Conservation (phyloP, 441 rosid species). For the Mallotus japonicus region DNA sequence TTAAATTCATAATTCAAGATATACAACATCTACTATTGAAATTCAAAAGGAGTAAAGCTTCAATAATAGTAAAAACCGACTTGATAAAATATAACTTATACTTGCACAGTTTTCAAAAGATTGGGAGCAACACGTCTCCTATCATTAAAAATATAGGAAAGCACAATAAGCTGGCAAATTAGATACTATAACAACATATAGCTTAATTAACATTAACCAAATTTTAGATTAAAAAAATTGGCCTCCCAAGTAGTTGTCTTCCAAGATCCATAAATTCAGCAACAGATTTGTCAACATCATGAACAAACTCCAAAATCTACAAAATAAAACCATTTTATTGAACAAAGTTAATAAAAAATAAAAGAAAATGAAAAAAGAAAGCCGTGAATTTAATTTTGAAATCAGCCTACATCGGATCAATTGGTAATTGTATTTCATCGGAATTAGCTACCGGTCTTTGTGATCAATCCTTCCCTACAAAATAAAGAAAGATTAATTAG, state of each 20-base stretch:
- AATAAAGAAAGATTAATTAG: not conserved
- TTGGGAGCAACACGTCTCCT: slow-evolving; percentile 39
- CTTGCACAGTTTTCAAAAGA: slow-evolving; percentile 79
- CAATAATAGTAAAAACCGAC: not conserved
- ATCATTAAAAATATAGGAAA: not conserved
- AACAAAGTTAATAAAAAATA: not conserved
- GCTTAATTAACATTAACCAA: too few relatives aligned
- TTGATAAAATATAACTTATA: slow-evolving; percentile 19
- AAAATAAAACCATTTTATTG: not conserved
- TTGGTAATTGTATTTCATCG: slow-evolving; percentile 83
- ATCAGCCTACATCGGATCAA: slow-evolving; percentile 88
- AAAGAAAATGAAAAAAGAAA: not conserved
- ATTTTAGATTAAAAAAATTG: not conserved
- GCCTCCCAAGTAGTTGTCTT: slow-evolving; percentile 78
- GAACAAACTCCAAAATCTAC: slow-evolving; percentile 81
- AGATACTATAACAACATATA: not conserved
- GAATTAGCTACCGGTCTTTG: slow-evolving; percentile 64
- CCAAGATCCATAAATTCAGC: slow-evolving; percentile 83
- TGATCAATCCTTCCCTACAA: slow-evolving; percentile 76
- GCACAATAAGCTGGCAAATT: not conserved
- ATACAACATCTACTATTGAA: not conserved
- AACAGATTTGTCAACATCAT: slow-evolving; percentile 69
- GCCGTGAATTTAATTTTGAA: slow-evolving; percentile 32
- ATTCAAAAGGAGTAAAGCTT: not conserved
- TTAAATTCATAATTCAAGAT: not conserved